Conservation (phyloP, 768 basidiomycete species). For the Xerocomellus amylosporus region DNA sequence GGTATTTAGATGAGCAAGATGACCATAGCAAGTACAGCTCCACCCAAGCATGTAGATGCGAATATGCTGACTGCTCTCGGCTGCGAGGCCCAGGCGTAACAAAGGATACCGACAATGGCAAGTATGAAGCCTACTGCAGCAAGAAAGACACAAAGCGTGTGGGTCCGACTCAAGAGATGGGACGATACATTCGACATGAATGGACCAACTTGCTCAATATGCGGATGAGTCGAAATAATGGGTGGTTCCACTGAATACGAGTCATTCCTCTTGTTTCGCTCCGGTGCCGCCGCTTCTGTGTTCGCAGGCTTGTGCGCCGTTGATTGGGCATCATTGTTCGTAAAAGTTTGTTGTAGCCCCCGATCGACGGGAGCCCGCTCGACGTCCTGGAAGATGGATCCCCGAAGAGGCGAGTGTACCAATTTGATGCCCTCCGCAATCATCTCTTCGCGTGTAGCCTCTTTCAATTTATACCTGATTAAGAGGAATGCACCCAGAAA, state of each 20-base stretch:
- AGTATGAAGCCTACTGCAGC: constrained; percentile 49
- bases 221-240: constrained; percentile 46
- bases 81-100: constrained; percentile 51
- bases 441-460: constrained; percentile 48
- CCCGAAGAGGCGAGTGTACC: constrained; percentile 22
- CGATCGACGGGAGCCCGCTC: constrained; percentile 8
- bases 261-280: not conserved
- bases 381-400: constrained; percentile 10
- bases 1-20: constrained; percentile 9
- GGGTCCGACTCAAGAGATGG: constrained; percentile 50
- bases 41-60: constrained; percentile 38
- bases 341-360: not conserved
- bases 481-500: constrained; percentile 58
- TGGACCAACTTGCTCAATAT: constrained; percentile 50
- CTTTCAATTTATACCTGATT: constrained; percentile 51
- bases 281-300: not conserved
- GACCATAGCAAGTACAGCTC: constrained; percentile 30
- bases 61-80: constrained; percentile 45
- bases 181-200: constrained; percentile 39
- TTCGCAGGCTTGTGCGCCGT: not conserved
- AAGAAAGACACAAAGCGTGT: constrained; percentile 46
- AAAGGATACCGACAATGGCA: constrained; percentile 47
- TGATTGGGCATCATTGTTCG: not conserved
- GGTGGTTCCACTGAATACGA: constrained; percentile 22
- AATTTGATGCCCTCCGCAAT: constrained; percentile 32